Percentiles rank a stretch among this genome's conserved stretches.
These are phyloP conservation scores for Wickerhamiella siamensis DNA, from an alignment of 805 yeast genomes.

Conservation along the genomic window DNA sequence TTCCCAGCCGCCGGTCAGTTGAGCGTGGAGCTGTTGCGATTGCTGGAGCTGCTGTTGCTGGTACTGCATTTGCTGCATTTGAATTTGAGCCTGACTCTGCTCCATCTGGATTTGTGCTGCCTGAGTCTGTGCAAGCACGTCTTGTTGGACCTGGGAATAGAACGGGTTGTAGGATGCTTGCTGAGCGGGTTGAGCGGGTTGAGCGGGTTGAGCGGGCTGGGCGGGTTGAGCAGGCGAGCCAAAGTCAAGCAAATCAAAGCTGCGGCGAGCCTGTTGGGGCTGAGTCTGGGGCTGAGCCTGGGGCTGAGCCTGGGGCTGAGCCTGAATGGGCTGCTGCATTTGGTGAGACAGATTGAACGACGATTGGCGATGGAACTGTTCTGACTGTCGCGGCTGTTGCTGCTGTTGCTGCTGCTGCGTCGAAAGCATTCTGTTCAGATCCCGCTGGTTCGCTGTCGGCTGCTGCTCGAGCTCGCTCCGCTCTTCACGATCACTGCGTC, in stretches of 20 bases:
- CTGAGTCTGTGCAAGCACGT: constrained; percentile 10
- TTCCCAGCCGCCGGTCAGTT: constrained; percentile 15
- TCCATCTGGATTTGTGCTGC: constrained; percentile 15
- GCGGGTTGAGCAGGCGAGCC: constrained; percentile 4
- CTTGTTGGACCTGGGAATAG: constrained; percentile 8
- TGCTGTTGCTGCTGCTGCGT: constrained; percentile 9
- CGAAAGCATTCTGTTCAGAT: constrained; percentile 5
- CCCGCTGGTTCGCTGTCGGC: constrained; percentile 6
- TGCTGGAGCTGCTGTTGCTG: constrained; percentile 17
- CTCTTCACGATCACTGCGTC: not conserved
- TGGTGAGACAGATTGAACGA: not conserved
- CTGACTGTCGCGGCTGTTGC: constrained; percentile 10
- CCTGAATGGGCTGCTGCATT: not conserved
- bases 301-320: not conserved
- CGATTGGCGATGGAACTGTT: constrained; percentile 1
- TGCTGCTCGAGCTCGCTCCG: constrained; percentile 1
- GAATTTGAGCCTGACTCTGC: constrained; percentile 19
- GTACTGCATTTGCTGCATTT: constrained; percentile 19
- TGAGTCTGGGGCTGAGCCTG: not conserved
- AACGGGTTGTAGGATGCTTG: constrained; percentile 10
- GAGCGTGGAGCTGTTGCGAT: constrained; percentile 18
- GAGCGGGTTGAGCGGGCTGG: constrained; percentile 6
- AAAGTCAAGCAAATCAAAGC: constrained; percentile 1
- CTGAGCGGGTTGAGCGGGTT: not conserved
- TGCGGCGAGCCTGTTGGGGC: not conserved